Evolutionary conservation across 176 grass and related monocot genomes (phyloP), one percentile per base, ranked within the genome.

Genomic region (Microstegium vimineum): DNA sequence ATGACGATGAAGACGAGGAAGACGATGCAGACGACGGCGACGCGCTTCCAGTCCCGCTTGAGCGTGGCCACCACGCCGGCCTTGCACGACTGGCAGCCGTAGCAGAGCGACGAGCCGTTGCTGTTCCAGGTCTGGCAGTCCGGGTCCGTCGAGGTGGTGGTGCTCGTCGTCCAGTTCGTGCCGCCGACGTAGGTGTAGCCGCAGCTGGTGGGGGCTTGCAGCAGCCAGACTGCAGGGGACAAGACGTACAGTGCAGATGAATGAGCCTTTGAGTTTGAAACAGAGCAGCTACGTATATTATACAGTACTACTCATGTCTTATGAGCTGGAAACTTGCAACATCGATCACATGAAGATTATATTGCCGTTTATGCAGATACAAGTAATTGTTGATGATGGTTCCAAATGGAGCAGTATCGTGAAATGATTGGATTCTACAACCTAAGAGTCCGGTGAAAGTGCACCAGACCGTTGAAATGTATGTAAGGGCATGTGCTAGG

Each of bases 1-100:
- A 97, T 89, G 81, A 93, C 11, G 76, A 97, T 86, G 91, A 97
- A 87, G 45, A 97, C 63, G 32, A 97, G 91, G 73, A 93, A 82
- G 88, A 91, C 62, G 62, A 93, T 85, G 66, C 72, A 81, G 76
- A 97, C 46, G 34, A 93, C 2, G 22, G 89, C 81, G 31, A 61
- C 82, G 76, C 92, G 90, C 90, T 89, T 97, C 94, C 94, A 97
- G 77, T 89, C 63, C 0, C 74, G 31, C 84, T 89, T 93, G 11
- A 93, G 2, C 2, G 85, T 97, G 12, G 86, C 90, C 42, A 97
- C 82, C 38, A 89, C 84, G 32, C 94, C 91, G 34, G 90, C 94
- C 89, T 97, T 93, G 89, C 94, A 97, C 4, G 94, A 91, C 56
- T 97, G 52, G 69, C 94, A 97, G 81, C 4, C 8, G 43, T 97